Conservation (phyloP, 2,329 filamentous ascomycete species). For the Cadophora sp. region DNA sequence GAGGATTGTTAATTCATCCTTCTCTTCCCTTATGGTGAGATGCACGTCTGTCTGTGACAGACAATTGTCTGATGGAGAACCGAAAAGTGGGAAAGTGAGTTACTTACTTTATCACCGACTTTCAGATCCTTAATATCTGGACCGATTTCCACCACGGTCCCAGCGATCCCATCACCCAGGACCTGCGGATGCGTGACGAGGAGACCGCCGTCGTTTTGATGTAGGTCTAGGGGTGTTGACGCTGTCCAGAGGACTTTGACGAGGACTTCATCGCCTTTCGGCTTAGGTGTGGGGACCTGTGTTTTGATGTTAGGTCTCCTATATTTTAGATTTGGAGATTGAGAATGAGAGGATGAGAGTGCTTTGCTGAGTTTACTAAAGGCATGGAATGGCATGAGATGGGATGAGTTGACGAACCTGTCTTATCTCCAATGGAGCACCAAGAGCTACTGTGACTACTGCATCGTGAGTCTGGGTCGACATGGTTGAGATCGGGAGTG, state of each 20-base stretch:
- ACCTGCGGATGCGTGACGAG: slow-evolving; percentile 57
- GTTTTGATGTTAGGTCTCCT: not conserved
- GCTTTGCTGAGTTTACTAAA: too few species aligned
- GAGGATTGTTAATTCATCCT: too few species aligned
- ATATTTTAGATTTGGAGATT: too few species aligned
- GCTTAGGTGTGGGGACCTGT: slow-evolving; percentile 40
- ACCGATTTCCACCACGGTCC: slow-evolving; percentile 59
- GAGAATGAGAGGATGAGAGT: not conserved
- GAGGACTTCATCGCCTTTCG: slow-evolving; percentile 53
- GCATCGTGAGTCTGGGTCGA: slow-evolving; percentile 45
- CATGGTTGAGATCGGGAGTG: slow-evolving; percentile 32
- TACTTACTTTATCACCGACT: slow-evolving; percentile 57
- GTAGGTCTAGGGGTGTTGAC: slow-evolving; percentile 66
- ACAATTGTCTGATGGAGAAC: too few species aligned
- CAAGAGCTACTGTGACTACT: slow-evolving; percentile 48
- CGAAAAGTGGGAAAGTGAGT: too few species aligned
- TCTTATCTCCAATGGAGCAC: slow-evolving; percentile 45
- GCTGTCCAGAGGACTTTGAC: slow-evolving; percentile 64
- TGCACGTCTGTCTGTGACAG: not conserved
- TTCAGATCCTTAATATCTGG: slow-evolving; percentile 50
- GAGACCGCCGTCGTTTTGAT: slow-evolving; percentile 65
- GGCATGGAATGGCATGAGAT: not conserved
- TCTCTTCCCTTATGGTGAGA: too few species aligned
- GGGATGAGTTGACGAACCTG: slow-evolving; percentile 20
- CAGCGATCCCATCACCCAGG: slow-evolving; percentile 58